These are phyloP conservation scores for Fusarium gaditjirri DNA, from an alignment of 2,329 filamentous ascomycete genomes.

Conservation along the genomic window DNA sequence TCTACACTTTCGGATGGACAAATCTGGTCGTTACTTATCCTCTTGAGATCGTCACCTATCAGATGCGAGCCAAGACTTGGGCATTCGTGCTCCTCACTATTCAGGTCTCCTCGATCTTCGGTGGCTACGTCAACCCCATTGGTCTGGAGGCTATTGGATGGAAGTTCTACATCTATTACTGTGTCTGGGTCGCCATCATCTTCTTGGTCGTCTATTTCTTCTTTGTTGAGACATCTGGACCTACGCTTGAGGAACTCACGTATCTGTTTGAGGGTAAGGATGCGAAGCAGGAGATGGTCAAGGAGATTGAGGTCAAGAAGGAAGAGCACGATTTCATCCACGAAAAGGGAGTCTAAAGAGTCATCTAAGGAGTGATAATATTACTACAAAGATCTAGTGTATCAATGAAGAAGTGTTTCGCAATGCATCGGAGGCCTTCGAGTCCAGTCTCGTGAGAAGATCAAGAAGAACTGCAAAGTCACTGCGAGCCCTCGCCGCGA, in stretches of 20 bases:
- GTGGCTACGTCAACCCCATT: conserved; percentile 54
- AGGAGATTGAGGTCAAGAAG: conserved; percentile 31
- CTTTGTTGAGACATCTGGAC: conserved; percentile 53
- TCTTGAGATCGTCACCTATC: conserved; percentile 54
- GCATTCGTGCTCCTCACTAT: conserved; percentile 54
- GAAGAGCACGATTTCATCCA: conserved; percentile 30
- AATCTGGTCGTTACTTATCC: conserved; percentile 57
- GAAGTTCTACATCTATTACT: conserved; percentile 57
- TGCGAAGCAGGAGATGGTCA: conserved; percentile 28
- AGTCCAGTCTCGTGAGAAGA: conserved; percentile 54
- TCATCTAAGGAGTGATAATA: rapidly evolving
- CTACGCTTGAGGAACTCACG: conserved; percentile 50
- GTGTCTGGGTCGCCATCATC: conserved; percentile 52
- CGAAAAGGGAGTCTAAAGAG: conserved; percentile 20
- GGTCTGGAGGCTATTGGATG: conserved; percentile 52
- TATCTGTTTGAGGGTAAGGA: conserved; percentile 40
- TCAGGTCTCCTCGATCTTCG: conserved; percentile 52
- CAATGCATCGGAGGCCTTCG: conserved; percentile 56
- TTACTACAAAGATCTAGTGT: neutral
- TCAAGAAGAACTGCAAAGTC: conserved; percentile 55
- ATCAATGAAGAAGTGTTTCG: conserved; percentile 43
- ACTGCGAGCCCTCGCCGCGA: conserved; percentile 51
- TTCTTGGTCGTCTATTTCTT: conserved; percentile 54
- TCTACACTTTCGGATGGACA: conserved; percentile 57
- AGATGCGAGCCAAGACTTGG: conserved; percentile 56